These are phyloP conservation scores for Erigeron philadelphicus DNA, from an alignment of 140 eudicot species.

Conservation along the genomic window DNA sequence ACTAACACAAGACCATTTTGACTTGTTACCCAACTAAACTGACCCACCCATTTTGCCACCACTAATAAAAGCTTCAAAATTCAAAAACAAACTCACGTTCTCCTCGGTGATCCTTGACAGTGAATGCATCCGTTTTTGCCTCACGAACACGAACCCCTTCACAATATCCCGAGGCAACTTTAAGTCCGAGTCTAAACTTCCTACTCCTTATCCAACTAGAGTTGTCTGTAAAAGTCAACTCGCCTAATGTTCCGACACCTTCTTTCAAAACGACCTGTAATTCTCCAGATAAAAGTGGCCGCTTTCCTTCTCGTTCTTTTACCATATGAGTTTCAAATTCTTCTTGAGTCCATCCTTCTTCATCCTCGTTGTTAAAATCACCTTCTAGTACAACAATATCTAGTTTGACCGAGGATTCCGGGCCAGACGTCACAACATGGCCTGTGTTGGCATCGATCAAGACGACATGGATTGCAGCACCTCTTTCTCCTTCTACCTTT, in stretches of 20 bases:
- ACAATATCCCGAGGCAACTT: slow-evolving; percentile 64
- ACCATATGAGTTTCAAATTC: slow-evolving; percentile 90
- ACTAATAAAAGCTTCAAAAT: background rate
- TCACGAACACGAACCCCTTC: slow-evolving; percentile 77
- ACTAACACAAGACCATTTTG: background rate
- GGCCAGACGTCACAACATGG: slow-evolving; percentile 72
- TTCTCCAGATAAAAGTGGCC: slow-evolving; percentile 95
- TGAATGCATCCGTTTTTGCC: slow-evolving; percentile 92
- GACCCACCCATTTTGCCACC: background rate
- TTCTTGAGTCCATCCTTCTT: slow-evolving; percentile 85
- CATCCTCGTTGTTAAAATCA: slow-evolving; percentile 88
- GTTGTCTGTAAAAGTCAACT: slow-evolving; percentile 86
- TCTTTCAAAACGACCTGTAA: slow-evolving; percentile 75
- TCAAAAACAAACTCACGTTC: slow-evolving; percentile 68
- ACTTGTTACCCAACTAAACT: background rate
- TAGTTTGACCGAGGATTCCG: slow-evolving; percentile 72
- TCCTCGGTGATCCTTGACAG: slow-evolving; percentile 95
- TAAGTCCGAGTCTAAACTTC: slow-evolving; percentile 87
- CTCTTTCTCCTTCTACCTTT: slow-evolving; percentile 95
- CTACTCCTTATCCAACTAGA: slow-evolving; percentile 99
- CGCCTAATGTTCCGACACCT: slow-evolving; percentile 96
- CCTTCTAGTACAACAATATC: slow-evolving; percentile 97
- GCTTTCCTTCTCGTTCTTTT: slow-evolving; percentile 96
- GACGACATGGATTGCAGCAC: slow-evolving; percentile 79
- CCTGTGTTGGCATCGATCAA: slow-evolving; percentile 76